Percentiles rank a stretch among this genome's conserved stretches.
These are phyloP conservation scores for Nitzschia sp. DNA, from an alignment of 108 stramenopile species.

Conservation along the genomic window DNA sequence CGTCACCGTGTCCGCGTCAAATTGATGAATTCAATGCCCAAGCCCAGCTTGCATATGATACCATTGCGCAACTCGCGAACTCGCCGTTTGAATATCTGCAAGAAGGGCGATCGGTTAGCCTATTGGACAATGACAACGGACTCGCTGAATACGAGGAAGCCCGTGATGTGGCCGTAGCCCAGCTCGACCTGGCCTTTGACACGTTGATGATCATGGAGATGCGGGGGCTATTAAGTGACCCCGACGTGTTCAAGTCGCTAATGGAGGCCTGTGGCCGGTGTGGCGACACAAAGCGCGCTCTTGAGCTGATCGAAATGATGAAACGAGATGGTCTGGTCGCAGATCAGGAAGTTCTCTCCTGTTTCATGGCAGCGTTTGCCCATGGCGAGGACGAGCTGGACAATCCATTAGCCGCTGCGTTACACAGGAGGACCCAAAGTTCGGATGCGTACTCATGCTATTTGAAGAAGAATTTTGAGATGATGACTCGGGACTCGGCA, in stretches of 20 bases:
- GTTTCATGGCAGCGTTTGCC: constrained; percentile 75
- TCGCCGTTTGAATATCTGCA: constrained; percentile 5
- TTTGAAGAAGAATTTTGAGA: constrained; percentile 29
- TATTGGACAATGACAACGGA: constrained; percentile 39
- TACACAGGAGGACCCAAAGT: not conserved
- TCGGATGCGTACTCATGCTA: constrained; percentile 44
- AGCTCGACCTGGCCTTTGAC: constrained; percentile 83
- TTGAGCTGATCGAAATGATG: constrained; percentile 79
- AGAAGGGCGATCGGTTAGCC: constrained; percentile 12
- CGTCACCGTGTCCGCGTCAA: constrained; percentile 30
- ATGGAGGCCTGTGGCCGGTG: constrained; percentile 89
- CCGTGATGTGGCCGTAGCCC: constrained; percentile 75
- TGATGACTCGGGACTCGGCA: constrained; percentile 8
- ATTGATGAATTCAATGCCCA: constrained; percentile 21
- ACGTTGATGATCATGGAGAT: constrained; percentile 64
- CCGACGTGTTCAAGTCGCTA: constrained; percentile 71
- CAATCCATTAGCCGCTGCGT: not conserved
- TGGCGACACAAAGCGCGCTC: constrained; percentile 72
- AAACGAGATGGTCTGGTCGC: constrained; percentile 67
- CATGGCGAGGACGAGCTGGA: constrained; percentile 16
- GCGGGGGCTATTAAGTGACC: constrained; percentile 62
- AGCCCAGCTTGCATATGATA: constrained; percentile 30
- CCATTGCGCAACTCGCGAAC: constrained; percentile 19
- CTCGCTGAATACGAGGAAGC: constrained; percentile 69
- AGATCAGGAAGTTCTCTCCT: constrained; percentile 68